Evolutionary conservation across 1,139 yeast genomes (phyloP), one percentile per base, ranked within the genome.

Genomic region (Scheffersomyces insectosa): DNA sequence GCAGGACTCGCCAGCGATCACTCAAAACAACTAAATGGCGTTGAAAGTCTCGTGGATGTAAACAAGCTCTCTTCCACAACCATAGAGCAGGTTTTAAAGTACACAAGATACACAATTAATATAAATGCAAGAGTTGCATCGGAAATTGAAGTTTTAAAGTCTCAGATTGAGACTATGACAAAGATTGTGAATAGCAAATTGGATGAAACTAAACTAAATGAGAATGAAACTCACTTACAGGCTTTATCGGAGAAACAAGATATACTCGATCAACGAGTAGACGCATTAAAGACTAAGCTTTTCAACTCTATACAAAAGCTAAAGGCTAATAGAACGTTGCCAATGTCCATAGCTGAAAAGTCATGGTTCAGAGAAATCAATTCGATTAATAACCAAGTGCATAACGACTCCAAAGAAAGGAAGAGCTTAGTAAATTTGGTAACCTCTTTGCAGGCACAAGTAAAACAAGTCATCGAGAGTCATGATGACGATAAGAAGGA

Each of bases 281-380:
- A 49, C 2, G 32, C 25, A 1, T 43, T 71, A 23, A 66, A 66
- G 40, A 41, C 45, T 4, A 63, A 55, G 40, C 46, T 72, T 4
- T 51, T 55, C n/a, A 48, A 51, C 3, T 53, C 61, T 10, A 52
- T 65, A 5, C 62, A 61, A 36, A 50, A 52, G 13, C 42, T 56
- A 10, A 60, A 55, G 33, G 52, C 56, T 10, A 41, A 49, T 4
- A 56, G 53, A 28, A 47, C 63, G 1, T 47, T 66, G 10, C 76
- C 76, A 3, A 50, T 72, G 15, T 68, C 76, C 0, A 51, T 55
- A 4, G 65, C 65, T 5, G 79, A 74, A 47, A 60, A 51, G 37
- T 41, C 45, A 4, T 74, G 77, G 77, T 63, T 68, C 39, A 58
- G 58, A 30, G 77, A 74, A 45, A 55, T 74, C 27, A 70, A 72